Evolutionary conservation across 1,139 yeast genomes (phyloP), one percentile per base, ranked within the genome.

Genomic region (Hansenula sp.): DNA sequence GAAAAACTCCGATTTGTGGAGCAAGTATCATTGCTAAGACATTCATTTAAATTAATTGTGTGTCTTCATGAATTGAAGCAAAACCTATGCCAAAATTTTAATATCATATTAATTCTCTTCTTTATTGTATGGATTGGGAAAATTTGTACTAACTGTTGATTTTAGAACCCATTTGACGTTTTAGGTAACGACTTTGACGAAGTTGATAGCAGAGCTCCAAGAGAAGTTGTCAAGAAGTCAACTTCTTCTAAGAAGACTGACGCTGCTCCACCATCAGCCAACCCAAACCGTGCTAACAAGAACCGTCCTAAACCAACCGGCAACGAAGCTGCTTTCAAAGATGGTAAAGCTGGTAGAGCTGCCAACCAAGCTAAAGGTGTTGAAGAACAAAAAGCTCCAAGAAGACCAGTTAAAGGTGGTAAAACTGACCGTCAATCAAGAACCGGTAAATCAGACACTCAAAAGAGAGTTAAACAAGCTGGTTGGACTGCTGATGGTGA

Each of bases 171-270:
- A 57, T 75, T 69, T 59, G 76, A 71, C 62, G 67, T 73, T 58
- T 63, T 75, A 67, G 79, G 80, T 56, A 67, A 88, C 79, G 96
- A 88, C 74, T 88, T 84, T 61, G 94, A 86, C 65, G 86, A 77
- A 67, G 70, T 66, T 51, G 53, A 44, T 41, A 72, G 76, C 46
- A 62, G 64, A 50, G 57, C 66, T 42, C 73, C 80, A 63, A 82
- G 69, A 71, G 95, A 86, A 68, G 70, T 86, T 53, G 94, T 86
- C 64, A 89, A 82, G 77, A 77, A 81, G 73, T 67, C 68, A 68
- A 82, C 95, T 55, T 80, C 95, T 50, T 82, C 95, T 62, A 88
- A 86, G 79, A 90, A 90, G 79, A 65, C 81, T 45, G 97, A 89
- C 64, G 81, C 72, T 52, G 79, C 95, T 50, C 95, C 96, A 59